Evolutionary conservation across 2,329 filamentous ascomycete genomes (phyloP).

Genomic region (Dothidotthia symphoricarpi): DNA sequence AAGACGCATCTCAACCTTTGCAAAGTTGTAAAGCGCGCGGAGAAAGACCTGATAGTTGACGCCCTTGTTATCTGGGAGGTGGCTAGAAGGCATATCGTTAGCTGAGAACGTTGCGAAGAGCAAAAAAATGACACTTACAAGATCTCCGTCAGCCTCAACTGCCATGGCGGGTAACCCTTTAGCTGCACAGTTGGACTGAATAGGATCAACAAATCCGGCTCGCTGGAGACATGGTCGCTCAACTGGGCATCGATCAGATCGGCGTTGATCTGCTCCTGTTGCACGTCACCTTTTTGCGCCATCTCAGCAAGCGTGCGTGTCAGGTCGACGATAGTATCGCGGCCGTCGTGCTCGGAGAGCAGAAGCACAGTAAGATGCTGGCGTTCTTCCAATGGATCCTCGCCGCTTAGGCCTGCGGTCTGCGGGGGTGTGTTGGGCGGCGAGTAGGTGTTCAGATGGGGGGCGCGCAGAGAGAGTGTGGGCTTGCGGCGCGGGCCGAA

Average conservation of each 20-base stretch:
- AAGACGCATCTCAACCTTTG: constrained; percentile 83
- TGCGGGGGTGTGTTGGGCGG: constrained; percentile 45
- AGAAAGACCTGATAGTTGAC: constrained; percentile 96
- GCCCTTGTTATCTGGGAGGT: constrained; percentile 68
- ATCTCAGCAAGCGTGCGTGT: constrained; percentile 93
- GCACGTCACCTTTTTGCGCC: constrained; percentile 85
- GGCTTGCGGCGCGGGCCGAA: constrained; percentile 70
- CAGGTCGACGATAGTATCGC: constrained; percentile 90
- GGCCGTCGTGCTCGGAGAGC: constrained; percentile 82
- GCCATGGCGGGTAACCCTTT: constrained; percentile 94
- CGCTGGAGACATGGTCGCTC: constrained; percentile 71
- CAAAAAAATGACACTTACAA: constrained; percentile 57
- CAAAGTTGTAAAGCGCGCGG: constrained; percentile 77
- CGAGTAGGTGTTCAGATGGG: constrained; percentile 63
- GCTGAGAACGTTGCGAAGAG: too few species aligned
- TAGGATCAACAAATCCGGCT: constrained; percentile 85
- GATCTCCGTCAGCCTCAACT: constrained; percentile 90
- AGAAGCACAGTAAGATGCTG: constrained; percentile 66
- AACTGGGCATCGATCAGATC: constrained; percentile 90
- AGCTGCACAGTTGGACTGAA: constrained; percentile 83
- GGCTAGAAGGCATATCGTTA: constrained; percentile 29
- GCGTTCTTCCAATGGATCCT: constrained; percentile 25
- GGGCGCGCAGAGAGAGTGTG: constrained; percentile 69
- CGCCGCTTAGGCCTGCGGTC: constrained; percentile 39
- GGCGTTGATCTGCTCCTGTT: constrained; percentile 74